These are phyloP conservation scores for Chaetomiaceae sp. DNA, from an alignment of 2,329 filamentous ascomycete genomes.

Conservation along the genomic window DNA sequence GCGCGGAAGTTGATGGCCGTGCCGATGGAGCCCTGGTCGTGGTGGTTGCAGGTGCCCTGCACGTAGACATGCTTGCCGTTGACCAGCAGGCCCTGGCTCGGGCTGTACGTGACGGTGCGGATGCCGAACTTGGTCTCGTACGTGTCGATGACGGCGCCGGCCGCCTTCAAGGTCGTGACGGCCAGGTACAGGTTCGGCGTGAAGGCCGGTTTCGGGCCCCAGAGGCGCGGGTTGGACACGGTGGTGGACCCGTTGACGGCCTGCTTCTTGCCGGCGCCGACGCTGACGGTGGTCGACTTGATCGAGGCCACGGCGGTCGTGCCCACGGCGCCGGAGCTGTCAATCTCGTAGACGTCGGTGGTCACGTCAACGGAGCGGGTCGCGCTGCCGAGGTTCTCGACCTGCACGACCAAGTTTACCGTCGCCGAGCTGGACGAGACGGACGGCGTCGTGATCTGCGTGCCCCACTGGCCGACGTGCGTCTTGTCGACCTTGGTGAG, in stretches of 20 bases:
- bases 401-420: conserved; percentile 37
- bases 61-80: conserved; percentile 41
- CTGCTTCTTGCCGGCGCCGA: conserved; percentile 12
- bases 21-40: conserved; percentile 45
- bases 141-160: conserved; percentile 25
- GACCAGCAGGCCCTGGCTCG: conserved; percentile 29
- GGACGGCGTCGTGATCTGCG: conserved; percentile 39
- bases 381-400: conserved; percentile 37
- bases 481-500: conserved; percentile 40
- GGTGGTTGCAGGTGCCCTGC: conserved; percentile 45
- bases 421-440: conserved; percentile 41
- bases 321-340: not conserved
- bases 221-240: conserved; percentile 37
- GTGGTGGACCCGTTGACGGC: conserved; percentile 30
- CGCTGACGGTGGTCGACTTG: not conserved
- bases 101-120: conserved; percentile 26
- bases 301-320: not conserved
- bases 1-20: conserved; percentile 45
- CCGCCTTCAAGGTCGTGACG: conserved; percentile 33
- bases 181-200: conserved; percentile 43
- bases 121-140: conserved; percentile 48
- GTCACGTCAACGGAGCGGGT: conserved; percentile 32
- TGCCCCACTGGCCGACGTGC: conserved; percentile 46
- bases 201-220: conserved; percentile 42
- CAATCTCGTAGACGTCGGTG: conserved; percentile 15